Percentiles rank a stretch among this genome's conserved stretches.
Conservation (phyloP, 345 rosid species). For the Turnera subulata region DNA sequence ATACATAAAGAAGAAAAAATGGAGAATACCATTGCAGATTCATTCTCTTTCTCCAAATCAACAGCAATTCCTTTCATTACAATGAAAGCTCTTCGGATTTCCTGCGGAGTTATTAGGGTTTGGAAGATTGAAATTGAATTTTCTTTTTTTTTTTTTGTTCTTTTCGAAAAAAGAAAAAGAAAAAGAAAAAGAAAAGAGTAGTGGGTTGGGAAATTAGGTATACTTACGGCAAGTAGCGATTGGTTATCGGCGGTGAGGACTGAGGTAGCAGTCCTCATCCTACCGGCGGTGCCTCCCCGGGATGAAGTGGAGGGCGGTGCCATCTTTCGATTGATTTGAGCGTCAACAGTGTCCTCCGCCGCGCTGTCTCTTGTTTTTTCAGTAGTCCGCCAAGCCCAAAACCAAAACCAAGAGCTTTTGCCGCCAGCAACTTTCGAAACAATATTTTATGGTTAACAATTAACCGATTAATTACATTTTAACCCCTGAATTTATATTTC, state of each 20-base stretch:
- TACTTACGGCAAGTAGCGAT: constrained; percentile 49
- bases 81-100: constrained; percentile 55
- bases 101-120: constrained; percentile 41
- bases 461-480: no score
- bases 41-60: constrained; percentile 64
- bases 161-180: no score
- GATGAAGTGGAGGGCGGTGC: constrained; percentile 12
- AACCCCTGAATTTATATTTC: no score
- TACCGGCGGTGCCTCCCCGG: constrained; percentile 28
- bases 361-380: no score
- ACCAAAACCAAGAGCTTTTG: no score
- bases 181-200: background rate
- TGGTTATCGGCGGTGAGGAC: constrained; percentile 48
- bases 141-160: no score
- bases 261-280: constrained; percentile 48
- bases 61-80: constrained; percentile 69
- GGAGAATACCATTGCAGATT: constrained; percentile 50
- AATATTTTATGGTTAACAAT: no score
- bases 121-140: background rate
- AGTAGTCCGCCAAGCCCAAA: no score
- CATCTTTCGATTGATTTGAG: no score
- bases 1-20: background rate
- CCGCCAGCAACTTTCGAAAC: no score
- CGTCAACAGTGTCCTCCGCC: no score
- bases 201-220: background rate